A percentile compares a stretch with the other conserved stretches of the same genome.
Conservation (phyloP, 208 protist species). For the Trypanosoma lewisi region DNA sequence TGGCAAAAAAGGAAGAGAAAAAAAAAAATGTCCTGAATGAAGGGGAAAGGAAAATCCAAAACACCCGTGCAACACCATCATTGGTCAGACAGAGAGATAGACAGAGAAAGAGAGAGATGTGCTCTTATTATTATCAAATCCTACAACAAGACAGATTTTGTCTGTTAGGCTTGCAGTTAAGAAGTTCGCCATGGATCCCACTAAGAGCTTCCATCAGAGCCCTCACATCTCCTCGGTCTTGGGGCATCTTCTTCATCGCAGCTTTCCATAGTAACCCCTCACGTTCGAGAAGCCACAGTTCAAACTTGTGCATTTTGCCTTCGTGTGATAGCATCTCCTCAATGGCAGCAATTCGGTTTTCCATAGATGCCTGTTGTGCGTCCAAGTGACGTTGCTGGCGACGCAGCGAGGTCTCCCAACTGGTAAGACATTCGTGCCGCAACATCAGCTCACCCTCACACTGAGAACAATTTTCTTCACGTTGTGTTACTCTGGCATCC, state of each 20-base stretch:
- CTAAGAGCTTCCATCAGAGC: constrained; percentile 1
- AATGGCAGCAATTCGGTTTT: not conserved
- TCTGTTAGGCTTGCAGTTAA: not conserved
- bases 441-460: constrained; percentile 3
- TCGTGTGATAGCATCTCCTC: not conserved
- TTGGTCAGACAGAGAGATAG: not conserved
- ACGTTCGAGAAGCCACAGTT: not conserved
- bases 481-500: not conserved
- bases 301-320: not conserved
- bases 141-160: not conserved
- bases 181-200: constrained; percentile 1
- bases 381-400: constrained; percentile 6
- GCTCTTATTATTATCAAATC: not conserved
- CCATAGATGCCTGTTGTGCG: not conserved
- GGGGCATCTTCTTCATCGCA: constrained; percentile 10
- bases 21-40: not conserved
- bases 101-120: not conserved
- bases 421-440: not conserved
- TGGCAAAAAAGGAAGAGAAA: not conserved
- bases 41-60: not conserved
- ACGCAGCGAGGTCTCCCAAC: constrained; percentile 1
- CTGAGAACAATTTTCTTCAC: not conserved
- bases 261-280: constrained; percentile 17
- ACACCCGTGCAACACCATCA: not conserved
- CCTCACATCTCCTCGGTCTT: not conserved